phyloP scores from a whole-genome alignment of 148 eudicot genomes.

The Rhododendron griersonianum region DNA sequence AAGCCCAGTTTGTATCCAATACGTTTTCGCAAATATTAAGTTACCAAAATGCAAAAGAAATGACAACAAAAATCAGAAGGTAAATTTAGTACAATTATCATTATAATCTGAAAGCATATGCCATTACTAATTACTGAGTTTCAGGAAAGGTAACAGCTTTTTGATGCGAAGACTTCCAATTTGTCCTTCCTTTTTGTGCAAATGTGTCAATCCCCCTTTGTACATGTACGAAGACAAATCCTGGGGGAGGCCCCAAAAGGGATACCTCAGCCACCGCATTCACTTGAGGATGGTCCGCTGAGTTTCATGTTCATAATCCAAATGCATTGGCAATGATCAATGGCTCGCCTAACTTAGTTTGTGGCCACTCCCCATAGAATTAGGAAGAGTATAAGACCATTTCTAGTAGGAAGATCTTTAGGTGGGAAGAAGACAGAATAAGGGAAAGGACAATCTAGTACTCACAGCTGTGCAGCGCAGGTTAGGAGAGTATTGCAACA shows the following conservation, averaged over 20 bases:
- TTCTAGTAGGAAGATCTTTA: not conserved
- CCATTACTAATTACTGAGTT: not conserved
- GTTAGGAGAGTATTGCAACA: constrained; percentile 87
- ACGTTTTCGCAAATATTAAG: not conserved
- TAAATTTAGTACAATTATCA: not conserved
- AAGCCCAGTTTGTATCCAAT: not conserved
- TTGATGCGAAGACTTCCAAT: not conserved
- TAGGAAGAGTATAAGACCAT: not conserved
- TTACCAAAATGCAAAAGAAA: not conserved
- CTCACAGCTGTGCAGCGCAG: constrained; percentile 68
- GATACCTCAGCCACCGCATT: not conserved
- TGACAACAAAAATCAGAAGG: not conserved
- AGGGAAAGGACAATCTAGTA: constrained; percentile 9
- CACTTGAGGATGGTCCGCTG: not conserved
- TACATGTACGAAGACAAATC: not conserved
- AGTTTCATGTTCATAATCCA: not conserved
- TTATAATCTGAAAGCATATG: not conserved
- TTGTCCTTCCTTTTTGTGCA: not conserved
- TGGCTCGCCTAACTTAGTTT: not conserved
- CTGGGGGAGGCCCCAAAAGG: not conserved
- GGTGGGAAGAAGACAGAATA: not conserved
- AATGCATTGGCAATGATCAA: not conserved
- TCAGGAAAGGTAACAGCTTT: not conserved
- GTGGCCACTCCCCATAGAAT: not conserved
- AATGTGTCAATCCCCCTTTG: not conserved